Conservation (phyloP, 2,329 filamentous ascomycete species). For the Monilinia vaccinii-corymbosi region DNA sequence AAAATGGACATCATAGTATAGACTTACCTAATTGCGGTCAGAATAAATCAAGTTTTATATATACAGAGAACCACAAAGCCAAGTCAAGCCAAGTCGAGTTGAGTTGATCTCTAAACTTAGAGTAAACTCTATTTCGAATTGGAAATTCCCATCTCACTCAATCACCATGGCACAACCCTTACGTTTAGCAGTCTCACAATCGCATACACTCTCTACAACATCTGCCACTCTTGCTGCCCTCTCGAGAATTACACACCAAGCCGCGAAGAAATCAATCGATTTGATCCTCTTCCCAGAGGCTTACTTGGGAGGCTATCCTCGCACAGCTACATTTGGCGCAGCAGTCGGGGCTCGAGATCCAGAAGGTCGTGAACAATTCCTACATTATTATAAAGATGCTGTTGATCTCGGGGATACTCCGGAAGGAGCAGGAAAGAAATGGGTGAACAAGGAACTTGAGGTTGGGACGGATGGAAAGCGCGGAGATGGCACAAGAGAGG, state of each 20-base stretch:
- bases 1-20: background rate
- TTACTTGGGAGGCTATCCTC: slow-evolving; percentile 84
- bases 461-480: slow-evolving; percentile 41
- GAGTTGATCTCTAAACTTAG: too few relatives aligned
- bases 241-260: slow-evolving; percentile 50
- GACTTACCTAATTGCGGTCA: background rate
- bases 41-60: too few relatives aligned
- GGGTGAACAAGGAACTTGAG: slow-evolving; percentile 54
- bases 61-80: too few relatives aligned
- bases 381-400: slow-evolving; percentile 67
- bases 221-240: slow-evolving; percentile 55
- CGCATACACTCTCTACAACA: slow-evolving; percentile 38
- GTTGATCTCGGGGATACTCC: slow-evolving; percentile 79
- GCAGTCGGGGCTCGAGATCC: slow-evolving; percentile 60
- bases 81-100: too few relatives aligned
- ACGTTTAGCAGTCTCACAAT: slow-evolving; percentile 40
- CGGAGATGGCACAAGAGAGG: slow-evolving; percentile 72
- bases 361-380: slow-evolving; percentile 70
- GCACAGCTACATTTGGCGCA: slow-evolving; percentile 69
- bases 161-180: slow-evolving; percentile 20
- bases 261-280: slow-evolving; percentile 47
- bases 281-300: slow-evolving; percentile 87
- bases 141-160: too few relatives aligned
- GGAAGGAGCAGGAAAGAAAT: slow-evolving; percentile 59
- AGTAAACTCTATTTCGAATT: too few relatives aligned